A percentile compares a stretch with the other conserved stretches of the same genome.
Conservation (phyloP, 257 asterid species). For the Thymus quinquecostatus region DNA sequence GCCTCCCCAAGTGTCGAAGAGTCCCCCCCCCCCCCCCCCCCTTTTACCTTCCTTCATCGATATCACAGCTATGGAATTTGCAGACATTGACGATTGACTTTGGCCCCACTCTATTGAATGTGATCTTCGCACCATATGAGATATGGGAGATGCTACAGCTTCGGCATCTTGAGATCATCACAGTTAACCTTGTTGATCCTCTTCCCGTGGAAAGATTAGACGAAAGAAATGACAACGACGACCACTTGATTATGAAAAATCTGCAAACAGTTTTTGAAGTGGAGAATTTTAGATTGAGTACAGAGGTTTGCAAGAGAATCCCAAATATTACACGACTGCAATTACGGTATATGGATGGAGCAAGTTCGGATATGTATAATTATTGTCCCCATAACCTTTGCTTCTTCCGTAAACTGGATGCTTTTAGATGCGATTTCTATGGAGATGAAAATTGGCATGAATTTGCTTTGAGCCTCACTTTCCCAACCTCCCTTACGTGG, state of each 20-base stretch:
- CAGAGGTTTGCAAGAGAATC: too few species aligned
- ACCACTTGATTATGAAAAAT: too few species aligned
- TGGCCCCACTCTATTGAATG: neutral
- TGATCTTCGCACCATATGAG: neutral
- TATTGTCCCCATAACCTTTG: constrained; percentile 1
- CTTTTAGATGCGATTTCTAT: neutral
- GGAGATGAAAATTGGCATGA: neutral
- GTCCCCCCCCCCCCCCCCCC: too few species aligned
- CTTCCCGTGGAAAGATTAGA: too few species aligned
- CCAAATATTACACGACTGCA: neutral
- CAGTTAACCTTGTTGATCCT: too few species aligned
- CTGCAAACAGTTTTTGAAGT: too few species aligned
- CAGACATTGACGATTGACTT: neutral
- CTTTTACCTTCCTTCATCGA: neutral
- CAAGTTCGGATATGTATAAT: too few species aligned
- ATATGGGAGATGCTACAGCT: too few species aligned
- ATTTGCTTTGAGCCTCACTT: neutral
- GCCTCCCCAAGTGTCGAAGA: neutral
- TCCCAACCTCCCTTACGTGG: too few species aligned
- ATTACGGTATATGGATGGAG: neutral
- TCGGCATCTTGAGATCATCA: too few species aligned
- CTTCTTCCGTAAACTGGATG: neutral
- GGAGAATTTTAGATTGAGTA: too few species aligned
- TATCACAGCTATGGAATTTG: neutral
- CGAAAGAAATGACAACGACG: too few species aligned